Evolutionary conservation across 2,329 filamentous ascomycete species (phyloP), one percentile per base, ranked within the genome.

Genomic region (Camptophora hylomeconis): DNA sequence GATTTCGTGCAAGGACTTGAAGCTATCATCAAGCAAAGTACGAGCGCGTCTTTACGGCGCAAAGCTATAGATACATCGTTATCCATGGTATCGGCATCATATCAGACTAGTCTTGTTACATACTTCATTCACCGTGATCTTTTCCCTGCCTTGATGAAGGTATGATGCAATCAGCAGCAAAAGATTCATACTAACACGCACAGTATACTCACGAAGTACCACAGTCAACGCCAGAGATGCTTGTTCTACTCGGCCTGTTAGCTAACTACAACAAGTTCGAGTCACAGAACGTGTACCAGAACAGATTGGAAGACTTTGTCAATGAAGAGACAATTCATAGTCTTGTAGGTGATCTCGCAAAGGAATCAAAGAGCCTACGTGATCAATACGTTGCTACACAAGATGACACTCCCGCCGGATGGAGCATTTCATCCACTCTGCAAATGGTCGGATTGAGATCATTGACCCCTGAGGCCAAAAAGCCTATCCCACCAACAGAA

Each of bases 191-290:
- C 42, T 45, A 22, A 45, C 28, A 9, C 17, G 20, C 19, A 2
- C 19, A 40, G 32, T 43, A 42, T 26, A 29, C 41, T 21, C 69
- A 75, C 24, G 75, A 83, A 36, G 65, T 67, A 14, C 63, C 70
- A 18, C 58, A 64, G 11, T 65, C 67, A 45, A 72, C 71, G 33
- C 69, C 82, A 23, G 71, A 80, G 34, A 79, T 87, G 0, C 84
- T 94, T 42, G 72, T 78, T 9, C 68, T 95, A 7, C 65, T 94
- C 12, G 87, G 87, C 8, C 65, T 95, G 3, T 63, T 98, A 30
- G 80, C 82, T 40, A 98, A 95, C 57, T 95, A 95, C 67, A 95
- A 98, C 67, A 98, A 95, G 54, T 98, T 98, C 48, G 89, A 98
- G 54, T 87, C 92, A 33, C 86, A 93, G 51, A 98, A 98, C 45